Percentiles rank a stretch among this genome's conserved stretches.
These are phyloP conservation scores for Boeremia lycopersici DNA, from an alignment of 2,329 filamentous ascomycete genomes.

Conservation along the genomic window DNA sequence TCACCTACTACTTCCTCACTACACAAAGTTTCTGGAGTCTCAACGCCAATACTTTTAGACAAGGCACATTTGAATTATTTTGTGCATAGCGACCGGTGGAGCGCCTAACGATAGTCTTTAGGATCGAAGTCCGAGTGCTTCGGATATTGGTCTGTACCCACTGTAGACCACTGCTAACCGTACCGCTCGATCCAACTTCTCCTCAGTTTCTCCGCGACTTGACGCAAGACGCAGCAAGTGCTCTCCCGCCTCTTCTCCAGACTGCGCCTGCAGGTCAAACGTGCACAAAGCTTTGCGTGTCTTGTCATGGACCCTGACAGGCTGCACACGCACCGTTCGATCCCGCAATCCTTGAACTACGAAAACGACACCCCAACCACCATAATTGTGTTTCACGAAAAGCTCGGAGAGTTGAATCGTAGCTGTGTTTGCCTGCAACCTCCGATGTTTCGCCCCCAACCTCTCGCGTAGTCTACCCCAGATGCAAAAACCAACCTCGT, in stretches of 20 bases:
- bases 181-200: constrained; percentile 13
- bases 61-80: constrained; percentile 7
- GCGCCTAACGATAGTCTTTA: constrained; percentile 12
- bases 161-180: constrained; percentile 14
- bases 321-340: constrained; percentile 6
- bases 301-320: constrained; percentile 13
- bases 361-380: constrained; percentile 4
- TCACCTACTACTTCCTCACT: constrained; percentile 4
- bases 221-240: constrained; percentile 7
- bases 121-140: constrained; percentile 12
- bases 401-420: neutral
- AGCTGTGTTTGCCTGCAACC: constrained; percentile 7
- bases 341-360: constrained; percentile 4
- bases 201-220: constrained; percentile 17
- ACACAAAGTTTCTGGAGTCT: neutral
- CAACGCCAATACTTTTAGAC: constrained; percentile 5
- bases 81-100: constrained; percentile 19
- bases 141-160: constrained; percentile 22
- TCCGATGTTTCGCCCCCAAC: constrained; percentile 16
- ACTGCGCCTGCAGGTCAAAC: constrained; percentile 2
- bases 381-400: constrained; percentile 6
- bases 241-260: constrained; percentile 18
- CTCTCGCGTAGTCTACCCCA: constrained; percentile 12
- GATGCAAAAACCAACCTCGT: neutral
- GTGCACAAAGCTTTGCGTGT: constrained; percentile 15